Conservation (phyloP, 2,329 filamentous ascomycete genomes). For the Huntiella decipiens region DNA sequence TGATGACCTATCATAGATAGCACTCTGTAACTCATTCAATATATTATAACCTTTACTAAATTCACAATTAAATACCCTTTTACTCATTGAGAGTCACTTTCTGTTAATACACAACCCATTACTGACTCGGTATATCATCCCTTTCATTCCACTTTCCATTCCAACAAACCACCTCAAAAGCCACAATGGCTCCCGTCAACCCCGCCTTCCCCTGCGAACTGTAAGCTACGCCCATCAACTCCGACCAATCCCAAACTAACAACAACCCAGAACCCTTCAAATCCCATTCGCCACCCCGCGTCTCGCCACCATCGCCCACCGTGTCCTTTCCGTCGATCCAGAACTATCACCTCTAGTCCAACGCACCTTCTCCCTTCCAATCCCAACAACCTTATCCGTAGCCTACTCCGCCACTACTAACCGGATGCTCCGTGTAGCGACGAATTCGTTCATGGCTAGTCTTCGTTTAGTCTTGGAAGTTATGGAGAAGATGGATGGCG, state of each 20-base stretch:
- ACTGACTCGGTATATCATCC: too few species aligned
- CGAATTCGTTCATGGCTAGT: slow-evolving; percentile 92
- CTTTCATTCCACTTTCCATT: not conserved
- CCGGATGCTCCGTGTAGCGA: slow-evolving; percentile 86
- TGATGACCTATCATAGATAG: too few species aligned
- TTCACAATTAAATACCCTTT: not conserved
- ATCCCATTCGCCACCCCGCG: slow-evolving; percentile 67
- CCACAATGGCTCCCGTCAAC: slow-evolving; percentile 25
- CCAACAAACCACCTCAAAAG: not conserved
- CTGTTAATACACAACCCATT: too few species aligned
- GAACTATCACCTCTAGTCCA: slow-evolving; percentile 75
- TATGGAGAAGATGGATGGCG: slow-evolving; percentile 77
- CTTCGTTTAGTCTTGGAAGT: slow-evolving; percentile 67
- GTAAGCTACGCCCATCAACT: slow-evolving; percentile 23
- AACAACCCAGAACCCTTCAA: slow-evolving; percentile 40
- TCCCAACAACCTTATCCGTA: slow-evolving; percentile 40
- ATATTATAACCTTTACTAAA: not conserved
- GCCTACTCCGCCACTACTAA: slow-evolving; percentile 81
- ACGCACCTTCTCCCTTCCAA: slow-evolving; percentile 42
- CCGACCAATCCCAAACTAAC: slow-evolving; percentile 10
- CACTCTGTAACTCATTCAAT: not conserved
- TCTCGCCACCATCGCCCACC: slow-evolving; percentile 57
- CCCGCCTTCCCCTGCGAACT: slow-evolving; percentile 42
- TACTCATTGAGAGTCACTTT: not conserved
- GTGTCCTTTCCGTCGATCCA: slow-evolving; percentile 63